Base-by-base conservation (phyloP, 305 asterid species). In the Ilex paraguariensis region DNA sequence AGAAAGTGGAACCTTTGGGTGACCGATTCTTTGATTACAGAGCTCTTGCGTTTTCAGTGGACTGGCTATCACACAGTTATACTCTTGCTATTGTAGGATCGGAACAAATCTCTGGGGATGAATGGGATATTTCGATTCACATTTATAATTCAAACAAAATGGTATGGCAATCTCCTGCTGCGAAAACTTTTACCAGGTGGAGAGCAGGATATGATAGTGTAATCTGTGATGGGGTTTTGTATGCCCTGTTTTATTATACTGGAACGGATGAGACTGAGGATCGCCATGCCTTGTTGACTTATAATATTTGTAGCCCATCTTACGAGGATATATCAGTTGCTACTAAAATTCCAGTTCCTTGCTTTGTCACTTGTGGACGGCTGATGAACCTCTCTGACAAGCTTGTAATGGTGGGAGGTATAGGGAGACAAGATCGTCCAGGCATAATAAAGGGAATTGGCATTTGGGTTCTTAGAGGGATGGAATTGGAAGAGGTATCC, bases 371-470 rank as follows among this genome's bases (percentile, higher is more conserved):
- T 3, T 64, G 68, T 55, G 55, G 61, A 15, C 60, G 68, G n/a
- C 56, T 64, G 28, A 56, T 64, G 32, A 64, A 64, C 54, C 55
- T 64, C 0, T 40, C 40, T 39, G 68, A 64, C 28, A 55, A 56
- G 46, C 31, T 64, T 14, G 61, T 54, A 10, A 44, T 64, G 68
- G 68, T 64, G 39, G 68, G 68, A 31, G 68, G 68, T 21, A 40
- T 55, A 6, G 62, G 62, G n/a, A 64, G 15, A 57, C 62, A 0
- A 36, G 62, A 46, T 2, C 45, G 68, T n/a, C 55, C 53, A 16
- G 68, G 42, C 6, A 45, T 56, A 45, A 64, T 64, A n/a, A 64
- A 30, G 16, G 68, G 68, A 7, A 55, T 64, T 21, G 48, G 68
- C 5, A 64, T 64, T 17, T 64, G 68, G 68, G 50, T 3, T 54